phyloP scores from a whole-genome alignment of 345 rosid genomes.

The Nasturtium officinale region DNA sequence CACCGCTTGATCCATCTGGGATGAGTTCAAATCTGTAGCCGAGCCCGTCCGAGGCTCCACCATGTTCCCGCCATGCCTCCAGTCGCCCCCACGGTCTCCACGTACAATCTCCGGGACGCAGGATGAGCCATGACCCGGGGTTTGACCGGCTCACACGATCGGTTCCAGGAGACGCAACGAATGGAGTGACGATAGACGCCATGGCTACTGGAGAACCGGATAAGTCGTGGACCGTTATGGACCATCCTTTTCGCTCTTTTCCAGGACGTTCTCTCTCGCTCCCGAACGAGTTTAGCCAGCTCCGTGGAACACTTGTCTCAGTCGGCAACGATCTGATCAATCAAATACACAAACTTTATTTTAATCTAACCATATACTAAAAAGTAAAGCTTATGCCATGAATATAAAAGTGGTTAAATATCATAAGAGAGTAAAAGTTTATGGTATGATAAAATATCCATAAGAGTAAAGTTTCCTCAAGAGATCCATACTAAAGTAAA shows the following conservation, averaged over 20 bases:
- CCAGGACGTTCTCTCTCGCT: slow-evolving; percentile 77
- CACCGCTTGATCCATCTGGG: slow-evolving; percentile 61
- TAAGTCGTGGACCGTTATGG: slow-evolving; percentile 82
- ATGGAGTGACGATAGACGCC: slow-evolving; percentile 82
- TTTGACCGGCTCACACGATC: slow-evolving; percentile 91
- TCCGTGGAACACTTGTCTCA: slow-evolving; percentile 54
- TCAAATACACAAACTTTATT: slow-evolving; percentile 8
- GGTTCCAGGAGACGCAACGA: slow-evolving; percentile 83
- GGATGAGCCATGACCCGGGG: slow-evolving; percentile 87
- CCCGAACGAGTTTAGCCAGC: slow-evolving; percentile 83
- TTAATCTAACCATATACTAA: not conserved
- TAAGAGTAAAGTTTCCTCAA: slow-evolving; percentile 32
- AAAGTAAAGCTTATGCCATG: not conserved
- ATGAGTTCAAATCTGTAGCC: slow-evolving; percentile 80
- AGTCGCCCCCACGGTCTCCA: slow-evolving; percentile 97
- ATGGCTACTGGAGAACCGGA: slow-evolving; percentile 91
- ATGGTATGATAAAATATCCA: slow-evolving; percentile 17
- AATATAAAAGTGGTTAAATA: slow-evolving; percentile 1
- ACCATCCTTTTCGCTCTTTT: slow-evolving; percentile 91
- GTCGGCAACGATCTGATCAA: slow-evolving; percentile 61
- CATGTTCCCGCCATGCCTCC: slow-evolving; percentile 95
- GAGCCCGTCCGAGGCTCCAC: slow-evolving; percentile 66
- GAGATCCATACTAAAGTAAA: slow-evolving; percentile 16
- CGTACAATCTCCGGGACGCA: slow-evolving; percentile 75
- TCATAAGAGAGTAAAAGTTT: slow-evolving; percentile 30